Evolutionary conservation across 805 yeast species (phyloP).

Genomic region (Ogataea pignaliae): DNA sequence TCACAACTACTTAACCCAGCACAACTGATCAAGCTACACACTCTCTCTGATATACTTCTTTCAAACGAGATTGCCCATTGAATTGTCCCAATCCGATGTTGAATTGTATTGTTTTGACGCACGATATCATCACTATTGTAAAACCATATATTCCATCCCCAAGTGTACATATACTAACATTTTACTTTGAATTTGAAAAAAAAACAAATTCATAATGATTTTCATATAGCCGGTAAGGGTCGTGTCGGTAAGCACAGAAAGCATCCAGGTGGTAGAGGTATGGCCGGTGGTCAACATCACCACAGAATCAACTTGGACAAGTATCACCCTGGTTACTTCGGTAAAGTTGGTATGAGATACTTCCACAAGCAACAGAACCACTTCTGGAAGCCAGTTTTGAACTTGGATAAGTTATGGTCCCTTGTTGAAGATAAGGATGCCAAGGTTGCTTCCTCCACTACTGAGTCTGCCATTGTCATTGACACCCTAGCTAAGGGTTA

Average conservation of each 20-base stretch:
- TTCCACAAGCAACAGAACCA: slow-evolving; percentile 94
- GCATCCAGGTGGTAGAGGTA: slow-evolving; percentile 99
- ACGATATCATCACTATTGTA: neutral
- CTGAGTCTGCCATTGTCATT: slow-evolving; percentile 95
- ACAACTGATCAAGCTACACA: too few species aligned
- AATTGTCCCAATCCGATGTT: too few species aligned
- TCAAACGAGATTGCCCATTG: too few species aligned
- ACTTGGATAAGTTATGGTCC: slow-evolving; percentile 98
- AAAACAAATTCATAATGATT: too few species aligned
- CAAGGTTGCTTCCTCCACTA: slow-evolving; percentile 77
- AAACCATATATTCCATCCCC: too few species aligned
- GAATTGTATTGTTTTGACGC: too few species aligned
- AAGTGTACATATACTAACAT: too few species aligned
- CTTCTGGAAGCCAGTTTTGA: slow-evolving; percentile 97
- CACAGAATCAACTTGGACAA: slow-evolving; percentile 99
- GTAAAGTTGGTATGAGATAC: slow-evolving; percentile 99
- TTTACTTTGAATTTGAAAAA: too few species aligned
- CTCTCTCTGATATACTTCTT: too few species aligned
- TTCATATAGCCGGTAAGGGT: slow-evolving; percentile 93
- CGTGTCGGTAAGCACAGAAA: slow-evolving; percentile 99
- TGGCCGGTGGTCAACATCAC: slow-evolving; percentile 99
- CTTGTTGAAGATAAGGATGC: slow-evolving; percentile 93
- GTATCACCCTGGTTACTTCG: slow-evolving; percentile 99
- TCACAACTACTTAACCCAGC: too few species aligned
- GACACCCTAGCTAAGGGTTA: slow-evolving; percentile 99